Base-by-base conservation (phyloP, 2,329 filamentous ascomycete genomes). In the Orbilia oligospora region DNA sequence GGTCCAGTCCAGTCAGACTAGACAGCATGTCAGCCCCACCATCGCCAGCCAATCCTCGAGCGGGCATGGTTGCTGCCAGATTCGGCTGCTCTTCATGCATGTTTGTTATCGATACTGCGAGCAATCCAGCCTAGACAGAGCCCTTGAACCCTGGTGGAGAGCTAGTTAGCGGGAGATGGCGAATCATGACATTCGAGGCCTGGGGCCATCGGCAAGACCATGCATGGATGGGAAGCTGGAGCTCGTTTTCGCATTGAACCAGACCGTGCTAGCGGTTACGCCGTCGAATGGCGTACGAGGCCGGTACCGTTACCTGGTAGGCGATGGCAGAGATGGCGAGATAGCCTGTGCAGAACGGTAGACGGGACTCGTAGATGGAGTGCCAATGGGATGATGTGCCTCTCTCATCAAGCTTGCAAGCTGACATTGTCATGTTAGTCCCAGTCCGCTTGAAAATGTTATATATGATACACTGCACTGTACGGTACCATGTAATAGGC, bases 1-100 rank as follows among this genome's bases (percentile, higher is more conserved):
- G 12, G 53, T 27, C 36, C 56, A 61, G 56, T 61, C 56, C 56
- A 61, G 36, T 44, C 56, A 44, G 56, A 61, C 56, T 41, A 61
- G 46, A 38, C 73, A 77, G 73, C 73, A 77, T 63, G 73, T 71
- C 73, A 77, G 73, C 73, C 73, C 73, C 73, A 77, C 73, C 48
- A 49, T 64, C 71, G 64, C 55, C 71, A 68, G 70, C 70, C 71
- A 75, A 61, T 61, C 71, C 49, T 55, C 71, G 66, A 38, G 24
- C 22, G 48, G 64, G 58, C 58, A 58, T 55, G 70, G 48, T 55
- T 64, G 48, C 48, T 27, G 38, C 56, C 56, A 56, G 58, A 76
- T 66, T 56, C 64, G 56, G 69, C 56, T 51, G 36, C 30, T 36
- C 27, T 67, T 66, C 71, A 76, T 49, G 71, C 68, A 70, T 64